These are phyloP conservation scores for Posidonia oceanica DNA, from an alignment of 116 monocot genomes.

Conservation along the genomic window DNA sequence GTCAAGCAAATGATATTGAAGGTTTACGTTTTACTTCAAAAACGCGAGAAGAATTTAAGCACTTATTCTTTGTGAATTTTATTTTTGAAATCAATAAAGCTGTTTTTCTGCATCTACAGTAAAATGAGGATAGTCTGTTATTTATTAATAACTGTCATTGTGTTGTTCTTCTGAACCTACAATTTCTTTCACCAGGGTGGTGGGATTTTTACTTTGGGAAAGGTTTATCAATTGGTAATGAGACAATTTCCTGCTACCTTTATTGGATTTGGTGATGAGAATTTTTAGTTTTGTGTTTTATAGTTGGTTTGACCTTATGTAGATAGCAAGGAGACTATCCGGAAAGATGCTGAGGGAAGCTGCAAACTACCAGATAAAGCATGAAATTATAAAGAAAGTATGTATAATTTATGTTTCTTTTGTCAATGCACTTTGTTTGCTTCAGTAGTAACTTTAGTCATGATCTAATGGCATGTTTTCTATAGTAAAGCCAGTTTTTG, in stretches of 20 bases:
- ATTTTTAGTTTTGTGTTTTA: background rate
- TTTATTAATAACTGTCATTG: background rate
- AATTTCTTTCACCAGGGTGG: constrained; percentile 50
- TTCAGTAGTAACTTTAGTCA: no score
- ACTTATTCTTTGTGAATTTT: background rate
- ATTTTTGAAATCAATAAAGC: background rate
- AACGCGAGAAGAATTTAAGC: background rate
- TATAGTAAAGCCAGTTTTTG: no score
- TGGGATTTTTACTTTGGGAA: constrained; percentile 59
- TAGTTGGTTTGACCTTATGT: background rate
- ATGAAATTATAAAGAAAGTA: constrained; percentile 82
- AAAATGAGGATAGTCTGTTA: background rate
- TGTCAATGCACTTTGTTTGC: background rate
- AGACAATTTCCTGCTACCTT: background rate
- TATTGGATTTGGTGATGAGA: background rate
- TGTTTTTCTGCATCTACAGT: background rate
- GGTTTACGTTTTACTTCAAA: constrained; percentile 23
- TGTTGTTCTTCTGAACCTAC: background rate
- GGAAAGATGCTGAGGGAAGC: constrained; percentile 83
- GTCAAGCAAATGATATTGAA: constrained; percentile 55
- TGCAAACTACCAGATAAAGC: constrained; percentile 84
- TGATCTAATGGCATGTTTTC: no score
- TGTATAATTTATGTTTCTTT: constrained; percentile 3
- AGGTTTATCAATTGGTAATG: constrained; percentile 63
- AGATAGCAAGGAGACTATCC: constrained; percentile 71